Conservation (phyloP, 73 alveolate genomes). For the Durusdinium trenchii region DNA sequence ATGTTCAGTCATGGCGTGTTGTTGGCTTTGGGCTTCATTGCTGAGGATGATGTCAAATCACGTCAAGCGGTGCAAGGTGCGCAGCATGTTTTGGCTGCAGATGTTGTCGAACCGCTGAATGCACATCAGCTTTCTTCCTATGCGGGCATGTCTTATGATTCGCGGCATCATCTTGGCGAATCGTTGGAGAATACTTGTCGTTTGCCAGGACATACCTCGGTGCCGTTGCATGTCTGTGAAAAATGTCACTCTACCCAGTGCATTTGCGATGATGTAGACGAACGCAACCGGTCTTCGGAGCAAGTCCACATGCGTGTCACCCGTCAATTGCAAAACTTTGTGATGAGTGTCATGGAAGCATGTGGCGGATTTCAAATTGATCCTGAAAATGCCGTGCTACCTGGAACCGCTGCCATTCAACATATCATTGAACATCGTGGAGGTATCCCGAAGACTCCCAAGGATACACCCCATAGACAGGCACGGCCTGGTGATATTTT, state of each 20-base stretch:
- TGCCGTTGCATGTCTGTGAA: background rate
- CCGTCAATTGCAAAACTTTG: background rate
- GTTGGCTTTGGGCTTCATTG: background rate
- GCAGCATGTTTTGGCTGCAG: background rate
- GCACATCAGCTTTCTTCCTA: background rate
- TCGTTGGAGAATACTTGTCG: background rate
- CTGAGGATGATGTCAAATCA: background rate
- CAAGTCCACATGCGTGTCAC: background rate
- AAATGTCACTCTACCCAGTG: background rate
- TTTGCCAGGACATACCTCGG: background rate
- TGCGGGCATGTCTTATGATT: background rate
- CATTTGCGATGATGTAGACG: background rate
- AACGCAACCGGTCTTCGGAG: background rate
- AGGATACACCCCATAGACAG: no score
- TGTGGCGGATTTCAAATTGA: no score
- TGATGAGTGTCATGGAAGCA: background rate
- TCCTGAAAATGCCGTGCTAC: no score
- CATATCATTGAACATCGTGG: no score
- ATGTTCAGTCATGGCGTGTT: background rate
- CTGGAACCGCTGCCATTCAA: no score
- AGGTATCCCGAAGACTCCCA: no score
- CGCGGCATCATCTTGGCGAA: background rate
- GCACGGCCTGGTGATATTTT: no score
- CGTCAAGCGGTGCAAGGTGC: background rate
- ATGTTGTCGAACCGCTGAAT: background rate